phyloP scores from a whole-genome alignment of 2,329 filamentous ascomycete genomes.

The Clonostachys rhizophaga region DNA sequence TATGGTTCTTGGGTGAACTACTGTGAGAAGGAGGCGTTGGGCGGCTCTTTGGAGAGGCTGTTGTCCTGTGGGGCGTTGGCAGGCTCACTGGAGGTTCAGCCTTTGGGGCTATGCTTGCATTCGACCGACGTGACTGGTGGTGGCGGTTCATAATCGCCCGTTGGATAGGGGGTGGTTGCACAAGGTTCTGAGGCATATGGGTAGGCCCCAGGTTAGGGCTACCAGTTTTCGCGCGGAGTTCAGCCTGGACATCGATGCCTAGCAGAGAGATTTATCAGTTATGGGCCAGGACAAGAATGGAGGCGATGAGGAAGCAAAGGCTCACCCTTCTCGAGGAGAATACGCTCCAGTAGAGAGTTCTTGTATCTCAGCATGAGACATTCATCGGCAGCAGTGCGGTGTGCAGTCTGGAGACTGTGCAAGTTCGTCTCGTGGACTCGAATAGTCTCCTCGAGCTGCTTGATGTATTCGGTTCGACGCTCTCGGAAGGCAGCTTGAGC shows the following conservation, averaged over 20 bases:
- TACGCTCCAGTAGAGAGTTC: slow-evolving; percentile 92
- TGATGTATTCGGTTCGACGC: slow-evolving; percentile 97
- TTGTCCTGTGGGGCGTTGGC: slow-evolving; percentile 36
- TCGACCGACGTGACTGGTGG: slow-evolving; percentile 68
- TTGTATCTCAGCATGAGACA: slow-evolving; percentile 98
- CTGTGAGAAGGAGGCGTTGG: slow-evolving; percentile 79
- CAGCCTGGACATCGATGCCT: slow-evolving; percentile 97
- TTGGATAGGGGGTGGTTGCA: slow-evolving; percentile 73
- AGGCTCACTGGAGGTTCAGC: slow-evolving; percentile 49
- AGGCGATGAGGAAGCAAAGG: not conserved
- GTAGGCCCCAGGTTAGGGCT: slow-evolving; percentile 75
- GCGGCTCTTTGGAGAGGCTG: slow-evolving; percentile 60
- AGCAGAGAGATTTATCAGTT: slow-evolving; percentile 1
- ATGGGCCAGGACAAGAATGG: too few species aligned
- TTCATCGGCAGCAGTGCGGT: slow-evolving; percentile 91
- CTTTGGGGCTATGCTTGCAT: slow-evolving; percentile 72
- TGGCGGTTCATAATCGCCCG: slow-evolving; percentile 78
- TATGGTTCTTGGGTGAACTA: slow-evolving; percentile 47
- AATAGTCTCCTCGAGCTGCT: slow-evolving; percentile 96
- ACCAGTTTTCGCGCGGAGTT: slow-evolving; percentile 87
- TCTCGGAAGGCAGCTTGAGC: slow-evolving; percentile 97
- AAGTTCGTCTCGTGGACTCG: slow-evolving; percentile 94
- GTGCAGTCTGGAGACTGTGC: slow-evolving; percentile 87
- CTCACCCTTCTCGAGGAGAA: slow-evolving; percentile 90
- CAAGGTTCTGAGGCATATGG: slow-evolving; percentile 61